Conservation (phyloP, 2,329 filamentous ascomycete genomes). For the Colletotrichum sp. region DNA sequence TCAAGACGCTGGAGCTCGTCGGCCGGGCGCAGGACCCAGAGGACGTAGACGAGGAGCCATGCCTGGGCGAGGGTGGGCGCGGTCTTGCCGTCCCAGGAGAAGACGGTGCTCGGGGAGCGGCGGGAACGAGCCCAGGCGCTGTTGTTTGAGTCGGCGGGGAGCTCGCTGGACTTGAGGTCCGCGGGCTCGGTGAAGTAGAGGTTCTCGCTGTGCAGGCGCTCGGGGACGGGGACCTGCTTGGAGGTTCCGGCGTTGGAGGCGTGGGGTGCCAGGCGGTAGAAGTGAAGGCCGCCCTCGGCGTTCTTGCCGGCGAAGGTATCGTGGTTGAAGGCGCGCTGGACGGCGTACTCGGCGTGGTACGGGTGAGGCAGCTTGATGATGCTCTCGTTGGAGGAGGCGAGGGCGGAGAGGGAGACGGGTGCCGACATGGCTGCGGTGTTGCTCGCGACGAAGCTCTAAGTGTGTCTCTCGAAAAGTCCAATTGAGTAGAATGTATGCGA, state of each 20-base stretch:
- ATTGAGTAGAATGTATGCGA: not conserved
- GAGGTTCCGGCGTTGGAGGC: conserved; percentile 24
- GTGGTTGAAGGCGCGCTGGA: conserved; percentile 35
- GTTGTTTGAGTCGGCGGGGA: conserved; percentile 57
- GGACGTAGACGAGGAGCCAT: conserved; percentile 58
- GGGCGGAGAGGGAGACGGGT: conserved; percentile 27
- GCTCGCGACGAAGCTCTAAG: not conserved
- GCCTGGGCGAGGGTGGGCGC: conserved; percentile 53
- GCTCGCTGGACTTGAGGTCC: conserved; percentile 53
- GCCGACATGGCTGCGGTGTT: conserved; percentile 26
- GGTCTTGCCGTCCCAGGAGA: conserved; percentile 46
- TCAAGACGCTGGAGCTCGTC: conserved; percentile 55
- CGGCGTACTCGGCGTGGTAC: conserved; percentile 50
- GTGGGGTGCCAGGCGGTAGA: conserved; percentile 41
- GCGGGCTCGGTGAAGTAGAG: conserved; percentile 51
- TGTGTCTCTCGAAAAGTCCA: not conserved
- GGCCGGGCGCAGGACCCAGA: conserved; percentile 54
- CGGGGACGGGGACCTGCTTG: conserved; percentile 32
- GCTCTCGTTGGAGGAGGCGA: conserved; percentile 36
- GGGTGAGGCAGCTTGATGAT: conserved; percentile 55
- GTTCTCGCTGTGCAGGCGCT: conserved; percentile 36
- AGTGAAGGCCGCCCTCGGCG: conserved; percentile 22
- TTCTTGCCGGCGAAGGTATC: conserved; percentile 22
- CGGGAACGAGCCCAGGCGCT: conserved; percentile 62
- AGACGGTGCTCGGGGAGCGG: conserved; percentile 51